A percentile compares a stretch with the other conserved stretches of the same genome.
phyloP scores from a whole-genome alignment of 2,329 filamentous ascomycete species.

The Neocucurbitaria cava region DNA sequence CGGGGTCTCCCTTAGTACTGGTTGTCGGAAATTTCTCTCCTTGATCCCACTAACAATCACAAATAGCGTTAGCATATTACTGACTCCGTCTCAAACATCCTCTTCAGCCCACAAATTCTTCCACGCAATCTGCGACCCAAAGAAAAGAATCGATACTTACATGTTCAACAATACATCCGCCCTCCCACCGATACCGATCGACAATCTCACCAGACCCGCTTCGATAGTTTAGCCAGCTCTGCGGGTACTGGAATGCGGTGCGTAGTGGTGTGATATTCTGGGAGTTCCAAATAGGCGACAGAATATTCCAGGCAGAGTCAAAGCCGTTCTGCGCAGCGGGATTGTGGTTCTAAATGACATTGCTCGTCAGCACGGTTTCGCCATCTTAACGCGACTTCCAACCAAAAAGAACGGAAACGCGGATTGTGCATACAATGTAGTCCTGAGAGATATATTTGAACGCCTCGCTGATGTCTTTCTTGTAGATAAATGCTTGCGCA shows the following conservation, averaged over 20 bases:
- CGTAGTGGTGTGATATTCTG: conserved; percentile 32
- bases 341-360: conserved; percentile 31
- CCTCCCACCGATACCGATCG: conserved; percentile 41
- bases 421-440: conserved; percentile 31
- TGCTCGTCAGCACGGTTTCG: neutral
- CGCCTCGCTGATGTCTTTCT: conserved; percentile 36
- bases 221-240: conserved; percentile 39
- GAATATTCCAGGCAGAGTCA: conserved; percentile 35
- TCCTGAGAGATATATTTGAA: conserved; percentile 35
- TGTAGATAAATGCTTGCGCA: conserved; percentile 37
- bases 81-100: neutral
- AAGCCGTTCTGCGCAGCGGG: conserved; percentile 36
- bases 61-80: neutral
- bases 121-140: neutral
- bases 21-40: conserved; percentile 26
- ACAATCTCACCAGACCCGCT: conserved; percentile 32
- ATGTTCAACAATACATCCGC: conserved; percentile 42
- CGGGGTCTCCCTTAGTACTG: neutral
- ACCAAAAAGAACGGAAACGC: neutral
- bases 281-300: conserved; percentile 31
- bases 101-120: neutral
- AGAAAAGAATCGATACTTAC: conserved; percentile 21
- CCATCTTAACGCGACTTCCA: neutral
- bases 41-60: conserved; percentile 32
- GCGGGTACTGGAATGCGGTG: conserved; percentile 25